Evolutionary conservation across 2,329 filamentous ascomycete species (phyloP), one percentile per base, ranked within the genome.

Genomic region (Thelonectria olida): DNA sequence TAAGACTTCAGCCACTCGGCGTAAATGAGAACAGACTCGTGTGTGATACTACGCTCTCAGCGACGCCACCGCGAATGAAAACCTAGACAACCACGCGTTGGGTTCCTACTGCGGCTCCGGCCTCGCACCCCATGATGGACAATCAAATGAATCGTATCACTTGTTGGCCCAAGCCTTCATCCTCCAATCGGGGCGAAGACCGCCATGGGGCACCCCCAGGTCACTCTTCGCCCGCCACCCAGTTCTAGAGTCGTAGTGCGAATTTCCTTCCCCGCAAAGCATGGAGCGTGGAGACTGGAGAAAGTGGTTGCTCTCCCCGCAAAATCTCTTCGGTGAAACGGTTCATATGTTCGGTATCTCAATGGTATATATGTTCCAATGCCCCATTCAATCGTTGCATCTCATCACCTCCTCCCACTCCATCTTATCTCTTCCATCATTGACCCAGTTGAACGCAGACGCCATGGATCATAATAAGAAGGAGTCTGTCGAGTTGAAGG

Each of bases 401-500:
- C 3, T 34, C 2, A 2, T 38, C 31, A 19, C 20, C n/a, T 23
- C 12, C 2, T 17, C 13, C 31, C 19, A 19, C 48, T 50, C 13
- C 28, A 34, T 55, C 15, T 20, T n/a, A n/a, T n/a, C 22, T 8
- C 6, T 19, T 25, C 12, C 23, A 25, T 10, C 34, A 5, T 15
- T 31, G 7, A 7, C 28, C 6, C n/a, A 7, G 3, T 41, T n/a
- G n/a, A n/a, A n/a, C n/a, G 5, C 9, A 28, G 10, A 36, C 28
- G 17, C 23, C 49, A 58, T 58, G 56, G 41, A 54, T 10, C 23
- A 36, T 5, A 50, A 36, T 5, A 50, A 54, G 20, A 58, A 44
- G 34, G 44, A 58, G 19, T 53, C 50, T 1, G 49, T 53, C 6
- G 56, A 58, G 42, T 23, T 58, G 15, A 53, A 58, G 34, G 49